These are phyloP conservation scores for Rhypophila decipiens DNA, from an alignment of 495 filamentous ascomycete genomes.

Conservation along the genomic window DNA sequence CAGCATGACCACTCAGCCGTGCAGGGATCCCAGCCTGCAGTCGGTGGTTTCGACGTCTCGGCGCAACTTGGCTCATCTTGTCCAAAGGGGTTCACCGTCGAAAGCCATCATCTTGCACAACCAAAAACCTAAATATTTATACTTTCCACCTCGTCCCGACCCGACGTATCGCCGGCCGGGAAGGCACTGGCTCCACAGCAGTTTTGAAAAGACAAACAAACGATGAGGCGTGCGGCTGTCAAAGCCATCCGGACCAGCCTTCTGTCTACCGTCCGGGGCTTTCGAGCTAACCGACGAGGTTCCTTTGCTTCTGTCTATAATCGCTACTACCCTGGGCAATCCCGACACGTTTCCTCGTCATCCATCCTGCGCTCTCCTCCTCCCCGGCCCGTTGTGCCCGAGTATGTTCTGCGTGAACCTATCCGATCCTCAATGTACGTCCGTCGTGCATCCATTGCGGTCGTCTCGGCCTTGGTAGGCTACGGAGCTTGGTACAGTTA, in stretches of 20 bases:
- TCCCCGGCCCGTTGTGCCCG: slow-evolving; percentile 14
- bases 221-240: slow-evolving; percentile 42
- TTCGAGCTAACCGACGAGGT: slow-evolving; percentile 33
- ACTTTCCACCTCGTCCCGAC: slow-evolving; percentile 2
- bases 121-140: not conserved
- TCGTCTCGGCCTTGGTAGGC: slow-evolving; percentile 42
- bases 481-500: slow-evolving; percentile 48
- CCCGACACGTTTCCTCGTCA: slow-evolving; percentile 14
- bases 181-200: no score
- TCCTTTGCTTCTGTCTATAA: slow-evolving; percentile 4
- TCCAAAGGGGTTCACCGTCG: no score
- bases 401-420: slow-evolving; percentile 27
- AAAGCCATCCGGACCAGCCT: slow-evolving; percentile 39
- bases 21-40: no score
- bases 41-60: no score
- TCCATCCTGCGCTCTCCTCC: slow-evolving; percentile 12
- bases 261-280: slow-evolving; percentile 35
- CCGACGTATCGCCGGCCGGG: not conserved
- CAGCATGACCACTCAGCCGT: no score
- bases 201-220: slow-evolving; percentile 1
- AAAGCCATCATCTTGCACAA: not conserved
- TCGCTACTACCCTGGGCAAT: not conserved
- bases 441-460: slow-evolving; percentile 36
- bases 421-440: slow-evolving; percentile 46
- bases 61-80: no score